These are phyloP conservation scores for Trypanosomatidae sp. DNA, from an alignment of 208 protist genomes.

Conservation along the genomic window DNA sequence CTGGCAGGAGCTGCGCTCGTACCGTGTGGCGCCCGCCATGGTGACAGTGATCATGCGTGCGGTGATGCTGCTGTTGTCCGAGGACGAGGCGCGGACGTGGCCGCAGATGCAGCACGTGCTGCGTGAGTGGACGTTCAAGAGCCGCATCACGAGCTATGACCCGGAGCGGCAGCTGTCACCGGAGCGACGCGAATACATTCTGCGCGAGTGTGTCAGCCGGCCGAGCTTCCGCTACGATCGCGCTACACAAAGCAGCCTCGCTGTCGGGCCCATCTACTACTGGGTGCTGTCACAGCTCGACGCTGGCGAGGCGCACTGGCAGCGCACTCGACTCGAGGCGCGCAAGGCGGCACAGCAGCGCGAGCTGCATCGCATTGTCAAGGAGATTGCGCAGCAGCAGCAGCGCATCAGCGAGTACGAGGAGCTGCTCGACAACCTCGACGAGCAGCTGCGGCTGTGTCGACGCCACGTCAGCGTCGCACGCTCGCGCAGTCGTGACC, in stretches of 20 bases:
- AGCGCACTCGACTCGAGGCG: conserved; percentile 34
- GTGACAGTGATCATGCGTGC: conserved; percentile 62
- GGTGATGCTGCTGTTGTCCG: conserved; percentile 75
- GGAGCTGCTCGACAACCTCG: conserved; percentile 57
- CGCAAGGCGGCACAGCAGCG: conserved; percentile 33
- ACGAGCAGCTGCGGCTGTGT: conserved; percentile 51
- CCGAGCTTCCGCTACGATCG: conserved; percentile 73
- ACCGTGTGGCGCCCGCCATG: conserved; percentile 70
- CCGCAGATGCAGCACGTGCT: conserved; percentile 70
- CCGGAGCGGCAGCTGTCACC: conserved; percentile 49
- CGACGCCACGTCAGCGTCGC: conserved; percentile 15
- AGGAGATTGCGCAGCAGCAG: conserved; percentile 64
- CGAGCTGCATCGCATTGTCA: conserved; percentile 52
- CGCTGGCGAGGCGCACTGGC: conserved; percentile 42
- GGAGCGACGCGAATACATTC: conserved; percentile 68
- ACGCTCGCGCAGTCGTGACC: conserved; percentile 3
- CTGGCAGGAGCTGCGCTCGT: conserved; percentile 86
- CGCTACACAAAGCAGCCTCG: conserved; percentile 58
- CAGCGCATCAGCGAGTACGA: conserved; percentile 57
- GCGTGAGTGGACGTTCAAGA: conserved; percentile 59
- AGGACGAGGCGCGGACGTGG: conserved; percentile 68
- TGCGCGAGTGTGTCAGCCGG: conserved; percentile 76
- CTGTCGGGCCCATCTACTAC: conserved; percentile 81
- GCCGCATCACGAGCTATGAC: conserved; percentile 54
- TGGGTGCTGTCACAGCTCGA: conserved; percentile 82